Evolutionary conservation across 257 asterid genomes (phyloP).

Genomic region (Phtheirospermum japonicum): DNA sequence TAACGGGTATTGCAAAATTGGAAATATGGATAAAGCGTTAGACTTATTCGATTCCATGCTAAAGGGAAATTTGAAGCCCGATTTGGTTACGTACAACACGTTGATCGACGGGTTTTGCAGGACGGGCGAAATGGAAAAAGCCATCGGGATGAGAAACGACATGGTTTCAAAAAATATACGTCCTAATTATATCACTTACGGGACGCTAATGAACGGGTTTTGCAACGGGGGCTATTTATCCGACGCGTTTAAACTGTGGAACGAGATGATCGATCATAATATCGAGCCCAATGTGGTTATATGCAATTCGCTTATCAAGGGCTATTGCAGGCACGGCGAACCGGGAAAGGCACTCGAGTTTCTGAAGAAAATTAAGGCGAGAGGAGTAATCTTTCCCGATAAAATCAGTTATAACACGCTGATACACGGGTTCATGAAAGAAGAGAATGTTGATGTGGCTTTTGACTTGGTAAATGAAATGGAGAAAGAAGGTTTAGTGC

Average conservation of each 20-base stretch:
- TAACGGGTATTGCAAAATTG: conserved; percentile 60
- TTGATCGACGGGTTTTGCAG: conserved; percentile 70
- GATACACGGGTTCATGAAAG: conserved; percentile 63
- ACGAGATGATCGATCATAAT: conserved; percentile 60
- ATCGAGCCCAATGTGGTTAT: conserved; percentile 53
- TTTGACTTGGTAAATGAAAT: conserved; percentile 47
- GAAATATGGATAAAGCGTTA: conserved; percentile 50
- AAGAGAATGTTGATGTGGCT: conserved; percentile 52
- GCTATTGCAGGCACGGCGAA: conserved; percentile 61
- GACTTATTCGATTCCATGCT: conserved; percentile 50
- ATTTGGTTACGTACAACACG: conserved; percentile 58
- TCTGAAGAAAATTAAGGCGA: conserved; percentile 47
- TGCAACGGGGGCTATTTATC: conserved; percentile 47
- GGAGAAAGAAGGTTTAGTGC: conserved; percentile 50
- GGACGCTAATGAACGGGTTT: conserved; percentile 63
- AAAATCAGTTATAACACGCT: conserved; percentile 58
- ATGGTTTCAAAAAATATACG: conserved; percentile 48
- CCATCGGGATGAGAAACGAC: conserved; percentile 46
- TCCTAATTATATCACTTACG: conserved; percentile 58
- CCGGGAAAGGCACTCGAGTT: conserved; percentile 46
- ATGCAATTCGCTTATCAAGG: conserved; percentile 67
- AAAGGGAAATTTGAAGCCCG: conserved; percentile 54
- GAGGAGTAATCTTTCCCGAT: conserved; percentile 49
- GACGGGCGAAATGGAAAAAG: conserved; percentile 56
- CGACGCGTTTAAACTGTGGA: conserved; percentile 58